Base-by-base conservation (phyloP, 345 rosid genomes). In the Citrus cavaleriei region DNA sequence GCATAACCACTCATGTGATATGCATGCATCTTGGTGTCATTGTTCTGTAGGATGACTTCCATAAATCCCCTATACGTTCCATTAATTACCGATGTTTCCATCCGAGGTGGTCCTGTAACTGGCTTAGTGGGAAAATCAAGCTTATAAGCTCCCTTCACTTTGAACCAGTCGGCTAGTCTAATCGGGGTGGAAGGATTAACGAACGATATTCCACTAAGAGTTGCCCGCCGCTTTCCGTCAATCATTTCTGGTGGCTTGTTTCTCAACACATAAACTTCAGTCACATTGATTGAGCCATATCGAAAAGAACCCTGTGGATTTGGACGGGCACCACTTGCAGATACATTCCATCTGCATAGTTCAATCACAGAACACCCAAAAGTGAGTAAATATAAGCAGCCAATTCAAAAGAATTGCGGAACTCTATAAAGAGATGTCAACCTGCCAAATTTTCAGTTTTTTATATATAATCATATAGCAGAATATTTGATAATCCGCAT, bases 281-380 rank as follows among this genome's bases (percentile, higher is more conserved):
- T 93, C 77, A 97, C 98, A 80, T 97, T 97, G 86, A 97, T 97
- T 9, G 98, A 89, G 32, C 99, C 99, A 59, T 97, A 97, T 75
- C 86, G 91, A 81, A 94, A 97, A 18, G 99, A 97, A 3, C 99
- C 99, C 78, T 96, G 98, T 5, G 98, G 98, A 73, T 97, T 97
- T 63, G 99, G 99, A 22, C 99, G 96, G 4, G 99, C 99, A 68
- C 99, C 98, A 66, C 99, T 97, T 0, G 99, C 99, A 67, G 96
- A 84, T 57, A 94, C 98, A 83, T 97, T 91, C 98, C 98, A 96
- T 71, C 98, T 95, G 85, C 85, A 86, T 25, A 77, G 82, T 75
- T 77, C 28, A 59, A 81, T 75, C 71, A 80, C 63, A 80, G 27
- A 81, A 76, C 49, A 46, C 69, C 62, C 25, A 34, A 40, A 54